Conservation (phyloP, 371 early-diverging fungal species). For the Lichtheimia corymbifera region DNA sequence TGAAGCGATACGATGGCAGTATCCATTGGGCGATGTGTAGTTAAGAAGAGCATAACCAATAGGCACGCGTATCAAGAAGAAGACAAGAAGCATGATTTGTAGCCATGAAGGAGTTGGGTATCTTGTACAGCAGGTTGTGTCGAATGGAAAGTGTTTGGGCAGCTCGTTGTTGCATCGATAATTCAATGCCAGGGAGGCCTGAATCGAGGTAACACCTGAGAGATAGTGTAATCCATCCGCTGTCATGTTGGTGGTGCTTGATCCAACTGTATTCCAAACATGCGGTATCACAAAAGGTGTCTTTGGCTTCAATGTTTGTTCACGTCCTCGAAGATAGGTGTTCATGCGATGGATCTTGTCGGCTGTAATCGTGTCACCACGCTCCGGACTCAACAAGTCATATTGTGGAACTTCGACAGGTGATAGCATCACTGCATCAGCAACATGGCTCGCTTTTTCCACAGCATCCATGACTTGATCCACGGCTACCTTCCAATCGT, state of each 20-base stretch:
- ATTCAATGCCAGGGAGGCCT: conserved; percentile 65
- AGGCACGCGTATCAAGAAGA: conserved; percentile 50
- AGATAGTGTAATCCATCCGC: conserved; percentile 67
- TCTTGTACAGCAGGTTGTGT: conserved; percentile 62
- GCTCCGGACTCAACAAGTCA: conserved; percentile 34
- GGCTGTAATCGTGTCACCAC: conserved; percentile 36
- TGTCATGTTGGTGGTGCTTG: conserved; percentile 39
- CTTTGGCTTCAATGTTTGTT: conserved; percentile 3
- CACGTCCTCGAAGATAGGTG: conserved; percentile 35
- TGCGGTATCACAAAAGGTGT: conserved; percentile 48
- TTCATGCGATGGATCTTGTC: conserved; percentile 58
- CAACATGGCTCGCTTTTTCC: conserved; percentile 22
- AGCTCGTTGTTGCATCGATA: conserved; percentile 58
- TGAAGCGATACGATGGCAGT: too few species aligned
- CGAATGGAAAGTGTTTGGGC: conserved; percentile 47
- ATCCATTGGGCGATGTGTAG: conserved; percentile 20
- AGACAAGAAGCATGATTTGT: conserved; percentile 36
- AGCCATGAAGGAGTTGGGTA: conserved; percentile 55
- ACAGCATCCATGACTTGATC: conserved; percentile 37
- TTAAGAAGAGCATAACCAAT: conserved; percentile 30
- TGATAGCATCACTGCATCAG: conserved; percentile 33
- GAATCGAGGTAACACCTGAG: conserved; percentile 36
- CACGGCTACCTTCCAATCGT: conserved; percentile 48
- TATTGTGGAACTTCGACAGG: conserved; percentile 42
- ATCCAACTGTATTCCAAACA: conserved; percentile 54